These are phyloP conservation scores for Geranomyces variabilis DNA, from an alignment of 192 early-diverging fungal genomes.

Conservation along the genomic window DNA sequence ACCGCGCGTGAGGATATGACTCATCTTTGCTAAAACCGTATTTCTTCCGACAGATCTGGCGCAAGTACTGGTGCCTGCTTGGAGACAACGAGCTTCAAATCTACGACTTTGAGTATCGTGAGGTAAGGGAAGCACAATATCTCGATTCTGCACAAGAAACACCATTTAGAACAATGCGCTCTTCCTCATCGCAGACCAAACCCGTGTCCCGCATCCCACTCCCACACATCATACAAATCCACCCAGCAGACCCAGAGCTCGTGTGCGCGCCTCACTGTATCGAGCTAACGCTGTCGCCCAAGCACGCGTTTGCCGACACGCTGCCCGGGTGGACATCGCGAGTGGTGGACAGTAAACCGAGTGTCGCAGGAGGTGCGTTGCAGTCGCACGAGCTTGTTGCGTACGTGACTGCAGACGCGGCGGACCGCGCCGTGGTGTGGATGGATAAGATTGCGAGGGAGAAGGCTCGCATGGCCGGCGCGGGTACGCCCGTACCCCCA, in stretches of 20 bases:
- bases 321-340: slow-evolving; percentile 14
- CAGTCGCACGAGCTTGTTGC: slow-evolving; percentile 21
- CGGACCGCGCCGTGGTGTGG: slow-evolving; percentile 29
- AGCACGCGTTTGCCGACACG: not conserved
- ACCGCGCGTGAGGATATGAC: too few relatives aligned
- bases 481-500: slow-evolving; percentile 26
- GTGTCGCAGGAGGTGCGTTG: too few relatives aligned
- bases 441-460: slow-evolving; percentile 33
- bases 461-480: slow-evolving; percentile 32
- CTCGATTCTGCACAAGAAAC: too few relatives aligned
- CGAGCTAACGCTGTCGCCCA: slow-evolving; percentile 26
- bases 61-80: slow-evolving; percentile 50
- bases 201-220: slow-evolving; percentile 40
- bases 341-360: slow-evolving; percentile 1
- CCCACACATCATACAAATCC: slow-evolving; percentile 14
- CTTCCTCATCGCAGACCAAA: slow-evolving; percentile 28
- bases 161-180: not conserved
- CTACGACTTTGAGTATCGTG: slow-evolving; percentile 52
- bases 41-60: slow-evolving; percentile 39
- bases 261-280: slow-evolving; percentile 44
- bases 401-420: slow-evolving; percentile 42
- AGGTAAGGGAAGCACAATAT: too few relatives aligned
- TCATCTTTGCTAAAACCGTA: not conserved
- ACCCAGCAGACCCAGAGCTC: slow-evolving; percentile 41
- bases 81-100: slow-evolving; percentile 35